These are phyloP conservation scores for Candida glucosophila DNA, from an alignment of 1,139 yeast genomes.

Conservation along the genomic window DNA sequence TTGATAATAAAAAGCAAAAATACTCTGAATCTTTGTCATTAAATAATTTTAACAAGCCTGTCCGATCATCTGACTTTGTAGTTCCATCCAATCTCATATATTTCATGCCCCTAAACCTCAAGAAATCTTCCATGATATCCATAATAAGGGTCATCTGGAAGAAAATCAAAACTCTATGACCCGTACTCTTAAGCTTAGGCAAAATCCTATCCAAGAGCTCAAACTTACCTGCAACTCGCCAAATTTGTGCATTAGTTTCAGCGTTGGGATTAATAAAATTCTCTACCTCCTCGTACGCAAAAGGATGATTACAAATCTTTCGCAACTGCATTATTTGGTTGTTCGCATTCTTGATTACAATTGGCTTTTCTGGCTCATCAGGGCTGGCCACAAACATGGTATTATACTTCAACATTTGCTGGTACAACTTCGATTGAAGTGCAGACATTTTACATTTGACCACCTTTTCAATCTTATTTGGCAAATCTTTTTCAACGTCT, in stretches of 20 bases:
- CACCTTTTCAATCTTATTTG: conserved; percentile 91
- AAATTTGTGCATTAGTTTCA: conserved; percentile 60
- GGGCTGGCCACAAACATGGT: conserved; percentile 55
- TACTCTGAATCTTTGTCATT: conserved; percentile 68
- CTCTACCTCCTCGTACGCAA: conserved; percentile 95
- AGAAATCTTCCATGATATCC: conserved; percentile 85
- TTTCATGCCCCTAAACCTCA: conserved; percentile 54
- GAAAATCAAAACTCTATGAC: conserved; percentile 72
- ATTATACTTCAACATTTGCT: conserved; percentile 68
- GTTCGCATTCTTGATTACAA: conserved; percentile 75
- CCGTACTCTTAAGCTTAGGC: conserved; percentile 67
- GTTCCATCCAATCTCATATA: conserved; percentile 77
- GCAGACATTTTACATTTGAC: conserved; percentile 92
- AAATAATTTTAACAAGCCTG: conserved; percentile 55
- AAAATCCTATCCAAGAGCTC: conserved; percentile 66
- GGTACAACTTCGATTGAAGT: conserved; percentile 70
- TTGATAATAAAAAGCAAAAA: conserved; percentile 69
- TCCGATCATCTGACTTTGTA: conserved; percentile 79
- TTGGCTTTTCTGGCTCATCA: conserved; percentile 31
- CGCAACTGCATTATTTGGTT: conserved; percentile 93
- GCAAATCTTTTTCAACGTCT: conserved; percentile 94
- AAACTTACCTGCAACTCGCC: conserved; percentile 76
- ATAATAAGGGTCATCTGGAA: conserved; percentile 86
- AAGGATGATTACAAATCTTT: conserved; percentile 95
- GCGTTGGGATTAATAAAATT: conserved; percentile 69